Percentiles rank a stretch among this genome's conserved stretches.
Conservation (phyloP, 2,329 filamentous ascomycete species). For the Sclerotiophoma versabilis region DNA sequence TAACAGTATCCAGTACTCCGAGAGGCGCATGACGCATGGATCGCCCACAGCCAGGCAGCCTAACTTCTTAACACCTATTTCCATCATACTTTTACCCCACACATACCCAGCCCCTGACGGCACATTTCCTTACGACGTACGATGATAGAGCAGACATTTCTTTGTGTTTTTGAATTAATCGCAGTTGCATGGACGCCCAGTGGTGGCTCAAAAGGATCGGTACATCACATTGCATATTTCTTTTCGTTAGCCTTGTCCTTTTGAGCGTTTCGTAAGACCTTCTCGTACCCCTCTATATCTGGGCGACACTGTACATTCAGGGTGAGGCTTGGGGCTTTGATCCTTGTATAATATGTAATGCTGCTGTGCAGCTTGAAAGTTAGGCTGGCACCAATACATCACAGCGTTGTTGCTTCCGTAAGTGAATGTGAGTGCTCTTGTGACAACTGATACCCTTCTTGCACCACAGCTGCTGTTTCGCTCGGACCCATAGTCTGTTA, state of each 20-base stretch:
- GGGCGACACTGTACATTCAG: slow-evolving; percentile 16
- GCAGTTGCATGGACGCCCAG: slow-evolving; percentile 15
- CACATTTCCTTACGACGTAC: slow-evolving; percentile 18
- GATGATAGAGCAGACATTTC: slow-evolving; percentile 18
- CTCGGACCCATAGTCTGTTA: no score
- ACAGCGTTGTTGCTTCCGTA: not conserved
- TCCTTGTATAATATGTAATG: slow-evolving; percentile 42
- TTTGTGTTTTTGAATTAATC: slow-evolving; percentile 11
- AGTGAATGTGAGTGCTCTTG: no score
- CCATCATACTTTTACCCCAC: slow-evolving; percentile 6
- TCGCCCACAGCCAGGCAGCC: slow-evolving; percentile 39
- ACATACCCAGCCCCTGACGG: slow-evolving; percentile 14
- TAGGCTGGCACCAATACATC: not conserved
- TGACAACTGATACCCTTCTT: no score
- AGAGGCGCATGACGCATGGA: slow-evolving; percentile 49
- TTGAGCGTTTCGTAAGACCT: slow-evolving; percentile 2
- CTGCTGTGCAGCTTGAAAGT: slow-evolving; percentile 22
- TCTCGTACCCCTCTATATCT: slow-evolving; percentile 19
- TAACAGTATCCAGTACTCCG: slow-evolving; percentile 40
- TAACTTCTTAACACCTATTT: slow-evolving; percentile 9
- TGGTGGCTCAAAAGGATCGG: slow-evolving; percentile 15
- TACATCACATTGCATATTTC: slow-evolving; percentile 16
- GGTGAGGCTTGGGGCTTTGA: slow-evolving; percentile 1
- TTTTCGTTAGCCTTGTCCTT: slow-evolving; percentile 1
- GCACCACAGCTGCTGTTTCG: no score